Evolutionary conservation across 768 basidiomycete species (phyloP).

Genomic region (Suillus fuscotomentosus): DNA sequence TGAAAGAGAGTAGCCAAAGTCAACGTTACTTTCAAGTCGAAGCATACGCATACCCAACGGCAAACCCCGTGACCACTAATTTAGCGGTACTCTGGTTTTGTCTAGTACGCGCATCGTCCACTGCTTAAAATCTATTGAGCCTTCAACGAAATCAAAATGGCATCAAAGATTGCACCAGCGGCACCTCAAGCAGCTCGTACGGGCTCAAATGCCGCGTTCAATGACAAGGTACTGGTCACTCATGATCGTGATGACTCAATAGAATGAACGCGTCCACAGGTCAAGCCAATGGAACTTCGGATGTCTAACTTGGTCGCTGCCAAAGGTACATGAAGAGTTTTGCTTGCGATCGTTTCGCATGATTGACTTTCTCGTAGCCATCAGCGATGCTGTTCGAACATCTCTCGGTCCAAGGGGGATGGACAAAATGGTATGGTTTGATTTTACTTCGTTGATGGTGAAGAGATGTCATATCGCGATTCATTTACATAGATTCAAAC

Average conservation of each 20-base stretch:
- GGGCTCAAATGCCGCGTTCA: conserved; percentile 76
- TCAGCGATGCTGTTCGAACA: conserved; percentile 96
- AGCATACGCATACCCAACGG: conserved; percentile 27
- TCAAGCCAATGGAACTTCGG: conserved; percentile 97
- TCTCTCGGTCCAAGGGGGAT: conserved; percentile 96
- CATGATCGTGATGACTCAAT: not conserved
- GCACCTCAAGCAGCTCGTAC: conserved; percentile 26
- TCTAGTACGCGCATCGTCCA: conserved; percentile 6
- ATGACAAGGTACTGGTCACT: conserved; percentile 65
- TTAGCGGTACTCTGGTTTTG: conserved; percentile 11
- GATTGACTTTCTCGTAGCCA: conserved; percentile 51
- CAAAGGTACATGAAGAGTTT: conserved; percentile 59
- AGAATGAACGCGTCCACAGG: conserved; percentile 48
- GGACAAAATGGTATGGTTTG: conserved; percentile 90
- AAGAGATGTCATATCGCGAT: conserved; percentile 13
- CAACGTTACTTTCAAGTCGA: not conserved
- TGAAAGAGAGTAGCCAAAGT: conserved; percentile 12
- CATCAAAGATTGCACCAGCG: conserved; percentile 29
- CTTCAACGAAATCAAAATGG: conserved; percentile 22
- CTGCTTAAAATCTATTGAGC: conserved; percentile 10
- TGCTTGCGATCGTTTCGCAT: conserved; percentile 3
- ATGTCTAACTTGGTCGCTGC: conserved; percentile 97
- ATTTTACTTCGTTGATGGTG: conserved; percentile 12
- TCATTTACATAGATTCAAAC: conserved; percentile 78
- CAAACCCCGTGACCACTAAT: conserved; percentile 28